Evolutionary conservation across 202 grass and related monocot species (phyloP), one percentile per base, ranked within the genome.

Genomic region (Zizania palustris): DNA sequence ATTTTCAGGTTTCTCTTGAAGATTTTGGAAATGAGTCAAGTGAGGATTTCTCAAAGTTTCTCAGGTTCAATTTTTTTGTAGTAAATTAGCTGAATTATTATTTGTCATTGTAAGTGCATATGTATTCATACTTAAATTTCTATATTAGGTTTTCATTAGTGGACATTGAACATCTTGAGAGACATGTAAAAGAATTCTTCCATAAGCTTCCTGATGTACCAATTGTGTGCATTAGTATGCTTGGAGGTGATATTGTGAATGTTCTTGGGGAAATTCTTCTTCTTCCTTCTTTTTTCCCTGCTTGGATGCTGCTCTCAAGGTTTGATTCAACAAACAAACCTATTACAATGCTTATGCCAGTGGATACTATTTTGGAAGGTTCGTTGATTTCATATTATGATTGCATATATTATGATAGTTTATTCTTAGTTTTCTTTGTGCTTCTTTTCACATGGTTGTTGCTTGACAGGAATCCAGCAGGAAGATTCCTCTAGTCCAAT

Each of bases 281-380:
- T 75, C 82, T 90, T 51, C 86, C 86, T 60, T 82, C 85, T 11
- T 85, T 71, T 54, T 92, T 85, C 22, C 85, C 80, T 22, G 91
- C 87, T 72, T 98, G 95, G 95, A 81, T 92, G 42, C 77, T 98
- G 77, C 80, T 98, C 70, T 94, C 91, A 57, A 98, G 89, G 83
- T 83, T 94, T 63, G 85, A 92, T 71, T 86, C 85, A 75, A 78
- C 81, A 67, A 85, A 45, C 50, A 73, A 85, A 75, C 91, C 95
- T 86, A 82, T 79, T 63, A 80, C 83, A 9, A 90, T 98, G 87
- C 83, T 98, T 88, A 71, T 98, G 48, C 95, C 95, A 71, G 86
- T 85, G 45, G 63, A 69, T 80, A 45, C 67, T 75, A 88, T 92
- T 82, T 72, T 45, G 6, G 80, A 92, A 90, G 91, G 95, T 98